Conservation (phyloP, 2,329 filamentous ascomycete genomes). For the Elsinoe perseae region DNA sequence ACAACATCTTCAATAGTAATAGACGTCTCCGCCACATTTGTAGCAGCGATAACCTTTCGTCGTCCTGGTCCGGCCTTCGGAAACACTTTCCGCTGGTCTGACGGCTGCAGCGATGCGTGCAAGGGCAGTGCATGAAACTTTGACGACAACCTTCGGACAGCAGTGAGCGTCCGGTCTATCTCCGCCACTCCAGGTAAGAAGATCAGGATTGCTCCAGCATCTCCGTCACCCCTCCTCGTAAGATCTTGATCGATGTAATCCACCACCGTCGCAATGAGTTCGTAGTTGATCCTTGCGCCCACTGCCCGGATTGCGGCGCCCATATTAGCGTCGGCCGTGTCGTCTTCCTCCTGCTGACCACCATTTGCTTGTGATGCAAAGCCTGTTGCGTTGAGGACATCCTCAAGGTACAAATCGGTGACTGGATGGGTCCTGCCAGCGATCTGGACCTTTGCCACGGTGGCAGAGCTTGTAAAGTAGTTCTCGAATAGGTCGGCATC, state of each 20-base stretch:
- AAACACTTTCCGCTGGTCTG: slow-evolving; percentile 84
- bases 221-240: slow-evolving; percentile 43
- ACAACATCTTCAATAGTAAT: slow-evolving; percentile 98
- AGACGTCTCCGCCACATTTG: slow-evolving; percentile 95
- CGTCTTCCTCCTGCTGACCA: slow-evolving; percentile 38
- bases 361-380: slow-evolving; percentile 40
- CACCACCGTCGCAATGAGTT: slow-evolving; percentile 72
- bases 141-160: slow-evolving; percentile 52
- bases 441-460: slow-evolving; percentile 76
- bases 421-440: slow-evolving; percentile 84
- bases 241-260: slow-evolving; percentile 74
- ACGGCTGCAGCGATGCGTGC: slow-evolving; percentile 83
- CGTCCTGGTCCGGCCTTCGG: slow-evolving; percentile 65
- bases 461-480: slow-evolving; percentile 57
- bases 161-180: slow-evolving; percentile 71
- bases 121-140: slow-evolving; percentile 74
- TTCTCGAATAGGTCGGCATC: slow-evolving; percentile 77
- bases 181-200: slow-evolving; percentile 90
- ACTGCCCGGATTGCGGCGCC: slow-evolving; percentile 37
- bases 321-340: slow-evolving; percentile 35
- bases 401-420: slow-evolving; percentile 80
- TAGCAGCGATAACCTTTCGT: slow-evolving; percentile 87
- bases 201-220: slow-evolving; percentile 77
- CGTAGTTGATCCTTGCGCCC: slow-evolving; percentile 82
- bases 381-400: slow-evolving; percentile 71